These are phyloP conservation scores for Pistacia vera DNA, from an alignment of 345 rosid genomes.

Conservation along the genomic window DNA sequence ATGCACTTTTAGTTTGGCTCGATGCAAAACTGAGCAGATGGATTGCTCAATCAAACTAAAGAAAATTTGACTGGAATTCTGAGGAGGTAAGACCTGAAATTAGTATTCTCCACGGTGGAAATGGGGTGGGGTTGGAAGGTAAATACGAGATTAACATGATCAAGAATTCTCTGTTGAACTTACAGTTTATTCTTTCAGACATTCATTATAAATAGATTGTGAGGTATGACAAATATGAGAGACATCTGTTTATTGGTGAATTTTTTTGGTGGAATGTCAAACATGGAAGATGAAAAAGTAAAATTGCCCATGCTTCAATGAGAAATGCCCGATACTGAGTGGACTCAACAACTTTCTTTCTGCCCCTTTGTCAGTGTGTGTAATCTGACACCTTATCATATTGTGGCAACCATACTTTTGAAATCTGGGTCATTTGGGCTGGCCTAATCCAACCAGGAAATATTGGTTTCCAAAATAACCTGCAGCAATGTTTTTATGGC, in stretches of 20 bases:
- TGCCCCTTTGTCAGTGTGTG: background rate
- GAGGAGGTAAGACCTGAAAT: slow-evolving; percentile 35
- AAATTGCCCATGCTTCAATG: background rate
- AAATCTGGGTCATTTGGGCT: background rate
- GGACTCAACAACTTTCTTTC: too few relatives aligned
- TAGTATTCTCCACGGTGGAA: background rate
- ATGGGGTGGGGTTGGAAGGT: background rate
- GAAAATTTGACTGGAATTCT: slow-evolving; percentile 43
- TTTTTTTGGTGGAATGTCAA: background rate
- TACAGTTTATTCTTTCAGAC: background rate
- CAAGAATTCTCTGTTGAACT: slow-evolving; percentile 6
- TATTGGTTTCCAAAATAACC: too few relatives aligned
- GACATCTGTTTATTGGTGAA: background rate
- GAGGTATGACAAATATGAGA: background rate
- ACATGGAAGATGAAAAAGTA: background rate
- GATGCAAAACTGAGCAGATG: slow-evolving; percentile 36
- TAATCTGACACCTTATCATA: background rate
- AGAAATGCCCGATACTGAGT: background rate
- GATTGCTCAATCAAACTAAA: slow-evolving; percentile 27
- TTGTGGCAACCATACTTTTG: background rate
- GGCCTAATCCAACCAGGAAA: too few relatives aligned
- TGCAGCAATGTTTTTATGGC: too few relatives aligned
- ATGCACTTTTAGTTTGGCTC: slow-evolving; percentile 69
- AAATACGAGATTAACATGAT: background rate
- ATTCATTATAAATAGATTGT: background rate